phyloP scores from a whole-genome alignment of 2,329 filamentous ascomycete genomes.

The Ceratocystis papillata region DNA sequence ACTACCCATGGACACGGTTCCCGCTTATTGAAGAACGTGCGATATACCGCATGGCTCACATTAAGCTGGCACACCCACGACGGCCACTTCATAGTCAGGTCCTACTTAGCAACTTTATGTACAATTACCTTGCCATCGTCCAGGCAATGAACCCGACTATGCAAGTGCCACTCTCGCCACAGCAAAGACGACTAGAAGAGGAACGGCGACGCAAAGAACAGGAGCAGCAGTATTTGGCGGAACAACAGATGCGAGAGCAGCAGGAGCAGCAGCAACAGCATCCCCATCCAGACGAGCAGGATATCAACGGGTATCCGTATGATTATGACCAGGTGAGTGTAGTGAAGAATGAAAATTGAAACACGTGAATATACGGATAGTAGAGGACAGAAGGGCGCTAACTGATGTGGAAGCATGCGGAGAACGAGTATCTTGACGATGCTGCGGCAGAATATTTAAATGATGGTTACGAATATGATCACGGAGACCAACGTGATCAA shows the following conservation, averaged over 20 bases:
- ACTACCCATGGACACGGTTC: slow-evolving; percentile 94
- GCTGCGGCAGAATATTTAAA: slow-evolving; percentile 39
- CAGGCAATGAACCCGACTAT: slow-evolving; percentile 98
- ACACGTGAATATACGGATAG: too few species aligned
- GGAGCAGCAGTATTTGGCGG: slow-evolving; percentile 40
- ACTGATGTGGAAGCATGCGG: slow-evolving; percentile 31
- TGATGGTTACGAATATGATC: slow-evolving; percentile 42
- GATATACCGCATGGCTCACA: slow-evolving; percentile 97
- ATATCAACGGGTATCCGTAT: slow-evolving; percentile 41
- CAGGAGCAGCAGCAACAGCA: slow-evolving; percentile 34
- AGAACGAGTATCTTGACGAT: slow-evolving; percentile 39
- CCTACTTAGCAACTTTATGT: slow-evolving; percentile 98
- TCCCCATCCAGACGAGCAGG: slow-evolving; percentile 32
- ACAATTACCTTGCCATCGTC: slow-evolving; percentile 95
- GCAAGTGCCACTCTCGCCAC: slow-evolving; percentile 74
- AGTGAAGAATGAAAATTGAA: not conserved
- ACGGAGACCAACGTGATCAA: slow-evolving; percentile 18
- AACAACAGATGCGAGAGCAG: slow-evolving; percentile 38
- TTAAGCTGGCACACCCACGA: slow-evolving; percentile 95
- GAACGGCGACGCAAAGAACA: slow-evolving; percentile 42
- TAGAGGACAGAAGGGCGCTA: not conserved
- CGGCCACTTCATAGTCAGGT: slow-evolving; percentile 89
- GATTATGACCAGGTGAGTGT: slow-evolving; percentile 43
- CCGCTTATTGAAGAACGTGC: slow-evolving; percentile 90
- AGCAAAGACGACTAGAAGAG: slow-evolving; percentile 53